Conservation (phyloP, 2,329 filamentous ascomycete genomes). For the Dothideomycetes sp. region DNA sequence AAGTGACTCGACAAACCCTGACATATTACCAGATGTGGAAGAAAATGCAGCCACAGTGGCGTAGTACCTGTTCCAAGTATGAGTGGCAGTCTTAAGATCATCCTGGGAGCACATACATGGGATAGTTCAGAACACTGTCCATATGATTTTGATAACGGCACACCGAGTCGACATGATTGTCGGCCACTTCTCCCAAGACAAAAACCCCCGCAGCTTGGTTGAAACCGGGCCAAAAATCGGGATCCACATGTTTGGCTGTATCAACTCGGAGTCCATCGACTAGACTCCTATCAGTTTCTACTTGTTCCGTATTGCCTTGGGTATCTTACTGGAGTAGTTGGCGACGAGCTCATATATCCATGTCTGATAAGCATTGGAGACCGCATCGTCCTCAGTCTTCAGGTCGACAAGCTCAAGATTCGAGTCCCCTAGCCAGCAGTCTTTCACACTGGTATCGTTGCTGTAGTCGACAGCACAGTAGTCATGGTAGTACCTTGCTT, state of each 20-base stretch:
- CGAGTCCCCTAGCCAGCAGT: conserved; percentile 34
- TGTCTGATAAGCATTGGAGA: conserved; percentile 42
- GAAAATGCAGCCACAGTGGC: conserved; percentile 30
- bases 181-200: conserved; percentile 36
- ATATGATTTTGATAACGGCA: conserved; percentile 35
- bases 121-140: conserved; percentile 38
- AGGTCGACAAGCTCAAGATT: conserved; percentile 51
- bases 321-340: conserved; percentile 42
- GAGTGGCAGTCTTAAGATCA: no score
- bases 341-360: conserved; percentile 52
- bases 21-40: conserved; percentile 29
- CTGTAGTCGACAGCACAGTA: conserved; percentile 50
- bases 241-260: conserved; percentile 36
- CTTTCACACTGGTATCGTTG: conserved; percentile 30
- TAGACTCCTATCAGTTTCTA: conserved; percentile 3
- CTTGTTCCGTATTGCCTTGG: neutral
- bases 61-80: conserved; percentile 32
- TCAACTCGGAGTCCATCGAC: conserved; percentile 45
- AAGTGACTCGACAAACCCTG: conserved; percentile 28
- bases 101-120: conserved; percentile 21
- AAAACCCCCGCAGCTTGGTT: conserved; percentile 26
- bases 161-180: conserved; percentile 27
- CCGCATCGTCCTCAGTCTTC: conserved; percentile 42
- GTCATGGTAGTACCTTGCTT: conserved; percentile 37
- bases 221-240: conserved; percentile 31